A percentile compares a stretch with the other conserved stretches of the same genome.
phyloP scores from a whole-genome alignment of 495 filamentous ascomycete species.

The Neurospora discreta region DNA sequence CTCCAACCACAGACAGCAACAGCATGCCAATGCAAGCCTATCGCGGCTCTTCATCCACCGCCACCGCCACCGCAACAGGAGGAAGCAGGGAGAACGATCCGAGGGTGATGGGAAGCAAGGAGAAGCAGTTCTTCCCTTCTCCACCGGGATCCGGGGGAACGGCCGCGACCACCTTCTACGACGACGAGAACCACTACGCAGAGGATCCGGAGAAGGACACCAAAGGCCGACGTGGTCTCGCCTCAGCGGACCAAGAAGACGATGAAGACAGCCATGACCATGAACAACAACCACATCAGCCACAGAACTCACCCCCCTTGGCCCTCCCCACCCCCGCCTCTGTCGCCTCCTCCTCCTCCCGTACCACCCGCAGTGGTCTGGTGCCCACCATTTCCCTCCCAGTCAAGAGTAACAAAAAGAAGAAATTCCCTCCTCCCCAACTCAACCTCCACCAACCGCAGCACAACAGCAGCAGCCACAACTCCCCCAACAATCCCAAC shows the following conservation, averaged over 20 bases:
- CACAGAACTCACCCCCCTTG: neutral
- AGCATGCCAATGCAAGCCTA: neutral
- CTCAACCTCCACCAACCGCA: slow-evolving; percentile 2
- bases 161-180: neutral
- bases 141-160: neutral
- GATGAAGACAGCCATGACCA: neutral
- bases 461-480: neutral
- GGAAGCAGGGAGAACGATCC: neutral
- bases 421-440: neutral
- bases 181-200: neutral
- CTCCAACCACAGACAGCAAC: slow-evolving; percentile 1
- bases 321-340: neutral
- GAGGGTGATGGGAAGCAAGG: neutral
- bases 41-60: neutral
- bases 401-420: neutral
- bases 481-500: neutral
- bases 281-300: neutral
- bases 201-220: neutral
- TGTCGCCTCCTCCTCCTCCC: neutral
- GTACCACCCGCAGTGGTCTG: neutral
- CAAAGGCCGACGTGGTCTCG: neutral
- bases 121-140: neutral
- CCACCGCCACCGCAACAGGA: slow-evolving; percentile 1
- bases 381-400: slow-evolving; percentile 3
- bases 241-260: neutral